phyloP scores from a whole-genome alignment of 805 yeast species.

The Zygotorulaspora sp. region DNA sequence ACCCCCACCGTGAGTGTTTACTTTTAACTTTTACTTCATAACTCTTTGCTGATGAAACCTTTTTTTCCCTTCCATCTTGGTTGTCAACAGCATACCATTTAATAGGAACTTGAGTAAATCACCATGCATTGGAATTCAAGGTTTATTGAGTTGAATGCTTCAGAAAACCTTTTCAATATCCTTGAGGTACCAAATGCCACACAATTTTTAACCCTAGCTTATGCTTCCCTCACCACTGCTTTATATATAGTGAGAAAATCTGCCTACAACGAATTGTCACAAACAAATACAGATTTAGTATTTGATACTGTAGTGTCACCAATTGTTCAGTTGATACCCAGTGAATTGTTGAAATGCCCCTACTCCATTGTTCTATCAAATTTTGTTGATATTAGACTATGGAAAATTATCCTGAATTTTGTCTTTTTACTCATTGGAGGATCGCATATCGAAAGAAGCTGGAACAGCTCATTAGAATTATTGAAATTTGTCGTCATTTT shows the following conservation, averaged over 20 bases:
- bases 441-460: slow-evolving; percentile 57
- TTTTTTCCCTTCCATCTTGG: neutral
- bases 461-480: slow-evolving; percentile 53
- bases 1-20: slow-evolving; percentile 51
- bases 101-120: no score
- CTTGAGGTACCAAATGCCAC: slow-evolving; percentile 45
- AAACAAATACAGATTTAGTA: slow-evolving; percentile 21
- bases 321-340: slow-evolving; percentile 59
- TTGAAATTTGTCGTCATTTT: slow-evolving; percentile 44
- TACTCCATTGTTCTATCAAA: slow-evolving; percentile 61
- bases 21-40: slow-evolving; percentile 1
- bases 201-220: slow-evolving; percentile 39
- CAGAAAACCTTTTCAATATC: slow-evolving; percentile 18
- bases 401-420: slow-evolving; percentile 45
- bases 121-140: slow-evolving; percentile 18
- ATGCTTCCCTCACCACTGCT: slow-evolving; percentile 39
- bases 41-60: neutral
- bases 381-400: slow-evolving; percentile 54
- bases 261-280: slow-evolving; percentile 26
- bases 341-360: slow-evolving; percentile 50
- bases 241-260: slow-evolving; percentile 42
- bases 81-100: no score
- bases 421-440: slow-evolving; percentile 55
- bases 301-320: slow-evolving; percentile 49
- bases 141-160: slow-evolving; percentile 22